Percentiles rank a stretch among this genome's conserved stretches.
Conservation (phyloP, 2,329 filamentous ascomycete species). For the Lecanicillium sp. region DNA sequence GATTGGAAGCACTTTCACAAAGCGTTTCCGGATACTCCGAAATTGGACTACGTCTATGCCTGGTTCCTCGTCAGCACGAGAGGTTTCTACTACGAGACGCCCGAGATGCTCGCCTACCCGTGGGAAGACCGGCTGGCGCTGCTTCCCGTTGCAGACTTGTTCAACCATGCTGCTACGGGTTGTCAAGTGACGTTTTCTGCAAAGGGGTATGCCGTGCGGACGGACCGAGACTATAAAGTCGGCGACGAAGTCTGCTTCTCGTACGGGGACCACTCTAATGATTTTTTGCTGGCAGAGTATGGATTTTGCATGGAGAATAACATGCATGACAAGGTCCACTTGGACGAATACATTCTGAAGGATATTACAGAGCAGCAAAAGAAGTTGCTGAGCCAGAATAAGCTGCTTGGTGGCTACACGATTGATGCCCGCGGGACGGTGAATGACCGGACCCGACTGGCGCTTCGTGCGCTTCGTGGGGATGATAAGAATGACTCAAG, state of each 20-base stretch:
- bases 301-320: conserved; percentile 42
- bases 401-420: conserved; percentile 44
- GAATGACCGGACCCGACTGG: too few relatives aligned
- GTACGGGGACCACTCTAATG: conserved; percentile 64
- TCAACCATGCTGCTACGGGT: conserved; percentile 44
- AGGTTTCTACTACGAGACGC: conserved; percentile 42
- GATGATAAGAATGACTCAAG: too few relatives aligned
- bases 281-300: conserved; percentile 65
- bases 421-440: conserved; percentile 10
- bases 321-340: conserved; percentile 37
- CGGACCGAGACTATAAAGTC: conserved; percentile 38
- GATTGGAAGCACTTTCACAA: conserved; percentile 29
- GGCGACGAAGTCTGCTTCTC: conserved; percentile 61
- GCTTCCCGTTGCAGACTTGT: conserved; percentile 60
- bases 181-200: conserved; percentile 44
- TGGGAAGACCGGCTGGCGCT: conserved; percentile 52
- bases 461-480: too few relatives aligned
- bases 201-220: conserved; percentile 45
- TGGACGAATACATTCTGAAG: conserved; percentile 40
- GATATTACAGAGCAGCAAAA: conserved; percentile 27
- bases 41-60: conserved; percentile 32
- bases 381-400: conserved; percentile 31
- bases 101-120: conserved; percentile 27
- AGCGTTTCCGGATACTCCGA: conserved; percentile 19
- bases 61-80: conserved; percentile 49